Percentiles rank a stretch among this genome's conserved stretches.
Evolutionary conservation across 1,284 basidiomycete genomes (phyloP).

Genomic region (Rhodotorula sp.): DNA sequence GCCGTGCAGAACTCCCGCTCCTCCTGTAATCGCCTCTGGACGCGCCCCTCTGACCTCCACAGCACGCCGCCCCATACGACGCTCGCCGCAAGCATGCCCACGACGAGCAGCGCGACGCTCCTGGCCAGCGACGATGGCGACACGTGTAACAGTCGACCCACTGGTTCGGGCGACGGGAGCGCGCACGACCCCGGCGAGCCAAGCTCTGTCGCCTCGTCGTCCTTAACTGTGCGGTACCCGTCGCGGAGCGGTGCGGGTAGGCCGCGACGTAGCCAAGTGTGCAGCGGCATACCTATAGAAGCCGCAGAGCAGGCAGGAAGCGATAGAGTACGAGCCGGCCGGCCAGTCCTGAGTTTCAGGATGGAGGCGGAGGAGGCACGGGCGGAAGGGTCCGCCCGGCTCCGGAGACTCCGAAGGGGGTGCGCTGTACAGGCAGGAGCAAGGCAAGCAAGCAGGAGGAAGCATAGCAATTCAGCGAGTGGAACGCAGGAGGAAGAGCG

Average conservation of each 20-base stretch:
- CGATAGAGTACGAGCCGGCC: not conserved
- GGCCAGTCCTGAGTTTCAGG: too few species aligned
- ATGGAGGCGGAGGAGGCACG: too few species aligned
- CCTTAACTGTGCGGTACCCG: not conserved
- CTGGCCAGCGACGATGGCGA: not conserved
- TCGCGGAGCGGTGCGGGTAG: not conserved
- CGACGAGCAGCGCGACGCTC: not conserved
- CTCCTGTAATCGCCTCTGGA: too few species aligned
- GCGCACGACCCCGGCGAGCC: not conserved
- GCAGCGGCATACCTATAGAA: not conserved
- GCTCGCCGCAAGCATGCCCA: not conserved
- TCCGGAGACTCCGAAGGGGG: too few species aligned
- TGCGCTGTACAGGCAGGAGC: too few species aligned
- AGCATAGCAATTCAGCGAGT: too few species aligned
- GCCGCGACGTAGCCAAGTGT: not conserved
- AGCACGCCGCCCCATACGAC: not conserved
- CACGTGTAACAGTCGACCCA: too few species aligned
- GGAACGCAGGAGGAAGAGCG: too few species aligned
- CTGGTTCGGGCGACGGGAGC: not conserved
- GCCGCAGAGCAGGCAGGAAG: not conserved
- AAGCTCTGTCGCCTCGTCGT: not conserved
- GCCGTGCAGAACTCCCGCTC: too few species aligned
- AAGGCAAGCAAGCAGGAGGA: too few species aligned
- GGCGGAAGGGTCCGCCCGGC: too few species aligned
- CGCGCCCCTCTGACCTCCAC: too few species aligned